phyloP scores from a whole-genome alignment of 768 basidiomycete genomes.

The Clavaria fumosa region DNA sequence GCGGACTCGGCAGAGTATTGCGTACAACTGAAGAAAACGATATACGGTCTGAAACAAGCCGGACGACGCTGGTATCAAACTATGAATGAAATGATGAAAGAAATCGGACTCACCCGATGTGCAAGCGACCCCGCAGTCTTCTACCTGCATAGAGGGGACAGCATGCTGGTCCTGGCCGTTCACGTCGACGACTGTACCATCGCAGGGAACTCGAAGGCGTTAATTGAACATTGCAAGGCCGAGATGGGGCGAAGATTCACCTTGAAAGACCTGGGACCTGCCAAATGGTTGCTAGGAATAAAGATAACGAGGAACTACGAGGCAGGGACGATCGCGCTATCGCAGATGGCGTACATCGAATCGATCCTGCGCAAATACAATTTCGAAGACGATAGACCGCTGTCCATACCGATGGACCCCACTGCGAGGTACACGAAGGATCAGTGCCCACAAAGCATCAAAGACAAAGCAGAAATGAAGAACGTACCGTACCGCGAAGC shows the following conservation, averaged over 20 bases:
- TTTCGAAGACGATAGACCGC: constrained; percentile 15
- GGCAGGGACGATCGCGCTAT: constrained; percentile 12
- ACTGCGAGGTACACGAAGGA: constrained; percentile 8
- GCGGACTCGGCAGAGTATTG: constrained; percentile 7
- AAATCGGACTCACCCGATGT: constrained; percentile 12
- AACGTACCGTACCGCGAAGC: constrained; percentile 16
- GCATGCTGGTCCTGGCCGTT: constrained; percentile 13
- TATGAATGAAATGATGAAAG: constrained; percentile 5
- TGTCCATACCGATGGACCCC: constrained; percentile 16
- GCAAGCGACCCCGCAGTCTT: constrained; percentile 17
- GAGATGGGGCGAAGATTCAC: constrained; percentile 12
- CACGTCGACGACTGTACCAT: constrained; percentile 22
- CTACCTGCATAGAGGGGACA: constrained; percentile 7
- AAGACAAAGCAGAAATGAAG: constrained; percentile 13
- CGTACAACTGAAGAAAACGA: constrained; percentile 13
- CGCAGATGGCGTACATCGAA: constrained; percentile 21
- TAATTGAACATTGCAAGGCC: constrained; percentile 14
- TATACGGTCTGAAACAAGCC: constrained; percentile 20
- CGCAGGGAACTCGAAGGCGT: constrained; percentile 7
- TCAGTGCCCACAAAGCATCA: constrained; percentile 12
- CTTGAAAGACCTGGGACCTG: constrained; percentile 11
- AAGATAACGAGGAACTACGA: constrained; percentile 9
- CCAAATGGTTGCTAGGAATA: constrained; percentile 12
- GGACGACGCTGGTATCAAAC: constrained; percentile 16
- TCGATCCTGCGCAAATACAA: constrained; percentile 15